Evolutionary conservation across 176 grass and related monocot species (phyloP), one percentile per base, ranked within the genome.

Genomic region (Pontederia paniculata): DNA sequence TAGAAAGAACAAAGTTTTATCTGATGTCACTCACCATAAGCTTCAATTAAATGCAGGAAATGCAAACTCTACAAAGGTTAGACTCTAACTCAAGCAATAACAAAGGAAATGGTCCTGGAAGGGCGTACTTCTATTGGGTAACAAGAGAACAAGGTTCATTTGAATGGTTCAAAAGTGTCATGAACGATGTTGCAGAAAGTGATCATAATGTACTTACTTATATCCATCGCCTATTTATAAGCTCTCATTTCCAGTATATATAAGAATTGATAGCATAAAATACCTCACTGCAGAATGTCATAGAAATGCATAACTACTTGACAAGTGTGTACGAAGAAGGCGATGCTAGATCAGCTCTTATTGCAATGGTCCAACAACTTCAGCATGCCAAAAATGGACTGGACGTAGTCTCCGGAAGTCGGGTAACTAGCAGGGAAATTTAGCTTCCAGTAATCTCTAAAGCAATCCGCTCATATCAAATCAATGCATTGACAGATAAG

Each of bases 281-380:
- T 72, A 44, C 67, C 52, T 71, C 48, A 59, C 44, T 80, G 73
- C 72, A 96, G 91, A 76, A 89, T 76, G 77, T 81, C 45, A 96
- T 96, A 68, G 91, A 96, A 73, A 96, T 96, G 91, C 91, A 96
- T 76, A 96, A 96, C 68, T 89, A 96, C 65, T 86, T 96, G 44
- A 89, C 91, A 23, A 96, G 91, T 45, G 91, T 96, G 55, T 96
- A 96, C 51, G 91, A 96, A 81, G 91, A 96, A 96, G 91, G 91
- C 0, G 91, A 96, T 9, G 91, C 91, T 21, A 89, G 91, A 67
- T 96, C 91, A 59, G 91, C 91, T 21, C 62, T 96, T 53, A 96
- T 96, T 57, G 91, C 91, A 10, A 96, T 96, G 91, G 91, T 96
- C 44, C 91, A 96, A 31, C 79, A 76, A 67, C 91, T 96, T 73